Evolutionary conservation across 1,139 yeast species (phyloP), one percentile per base, ranked within the genome.

Genomic region (Kurtzmaniella quercitrusa): DNA sequence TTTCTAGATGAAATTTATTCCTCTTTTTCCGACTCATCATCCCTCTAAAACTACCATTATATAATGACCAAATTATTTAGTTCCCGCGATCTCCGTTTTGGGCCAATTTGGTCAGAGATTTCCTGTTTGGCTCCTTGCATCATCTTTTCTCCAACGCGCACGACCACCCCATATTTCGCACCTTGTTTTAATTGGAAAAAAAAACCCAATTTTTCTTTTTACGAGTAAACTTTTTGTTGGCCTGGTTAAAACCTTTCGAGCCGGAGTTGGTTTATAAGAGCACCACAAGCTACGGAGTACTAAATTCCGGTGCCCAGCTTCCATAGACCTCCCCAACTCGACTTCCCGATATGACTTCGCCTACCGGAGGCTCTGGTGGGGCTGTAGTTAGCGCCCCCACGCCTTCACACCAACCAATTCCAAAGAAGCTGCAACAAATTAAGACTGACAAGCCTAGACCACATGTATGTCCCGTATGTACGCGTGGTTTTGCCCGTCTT

Each of bases 391-490:
- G 9, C 9, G 23, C 37, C 7, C n/a, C 42, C 12, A n/a, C 35
- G 12, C 16, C 20, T 2, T 28, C 23, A 5, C 36, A 17, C 21
- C 84, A 82, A 59, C 95, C 95, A 12, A 88, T 88, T 38, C 96
- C 96, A 28, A 84, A 86, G 53, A 88, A 88, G 57, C 84, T 94
- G 8, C 83, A 88, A 42, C 77, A 83, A 50, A 84, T 87, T 55
- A 86, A 88, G 61, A 88, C 93, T 0, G 88, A 85, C 57, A 62
- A 62, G 35, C 66, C 65, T 36, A 57, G 70, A 42, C 59, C 66
- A 6, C 63, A 58, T 30, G 59, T 49, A 51, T 72, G 54, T 50
- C 53, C 55, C 38, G 55, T 62, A 33, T 62, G 67, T 41, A 62
- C 67, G 17, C 48, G 67, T 14, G 67, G 64, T 11, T 62, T 62